These are phyloP conservation scores for Suillus sp. DNA, from an alignment of 768 basidiomycete genomes.

Conservation along the genomic window DNA sequence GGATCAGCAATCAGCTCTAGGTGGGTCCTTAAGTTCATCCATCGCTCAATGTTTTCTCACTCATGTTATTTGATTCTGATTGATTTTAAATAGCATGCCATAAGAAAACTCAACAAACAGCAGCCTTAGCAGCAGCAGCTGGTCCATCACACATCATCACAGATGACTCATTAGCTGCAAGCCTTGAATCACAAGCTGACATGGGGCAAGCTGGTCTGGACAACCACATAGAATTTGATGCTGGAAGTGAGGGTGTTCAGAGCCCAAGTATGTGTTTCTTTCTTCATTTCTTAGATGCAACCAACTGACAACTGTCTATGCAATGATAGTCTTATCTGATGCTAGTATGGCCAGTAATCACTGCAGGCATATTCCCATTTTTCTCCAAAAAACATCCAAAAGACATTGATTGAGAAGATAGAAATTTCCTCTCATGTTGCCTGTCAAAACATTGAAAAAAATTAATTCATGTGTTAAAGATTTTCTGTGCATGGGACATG, in stretches of 20 bases:
- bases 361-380: too few species aligned
- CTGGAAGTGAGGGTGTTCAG: background rate
- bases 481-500: too few species aligned
- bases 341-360: background rate
- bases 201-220: background rate
- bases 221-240: background rate
- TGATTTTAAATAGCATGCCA: background rate
- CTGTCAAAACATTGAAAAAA: too few species aligned
- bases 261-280: background rate
- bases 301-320: background rate
- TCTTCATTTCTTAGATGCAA: background rate
- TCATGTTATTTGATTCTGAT: too few species aligned
- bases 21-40: background rate
- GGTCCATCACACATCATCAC: background rate
- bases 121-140: background rate
- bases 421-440: too few species aligned
- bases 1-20: background rate
- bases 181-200: background rate
- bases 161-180: background rate
- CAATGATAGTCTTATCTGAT: background rate
- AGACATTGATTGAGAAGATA: too few species aligned
- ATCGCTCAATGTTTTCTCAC: background rate
- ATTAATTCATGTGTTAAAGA: too few species aligned
- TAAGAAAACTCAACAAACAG: background rate
- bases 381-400: too few species aligned